Base-by-base conservation (phyloP, 495 filamentous ascomycete species). In the Podospora comata region DNA sequence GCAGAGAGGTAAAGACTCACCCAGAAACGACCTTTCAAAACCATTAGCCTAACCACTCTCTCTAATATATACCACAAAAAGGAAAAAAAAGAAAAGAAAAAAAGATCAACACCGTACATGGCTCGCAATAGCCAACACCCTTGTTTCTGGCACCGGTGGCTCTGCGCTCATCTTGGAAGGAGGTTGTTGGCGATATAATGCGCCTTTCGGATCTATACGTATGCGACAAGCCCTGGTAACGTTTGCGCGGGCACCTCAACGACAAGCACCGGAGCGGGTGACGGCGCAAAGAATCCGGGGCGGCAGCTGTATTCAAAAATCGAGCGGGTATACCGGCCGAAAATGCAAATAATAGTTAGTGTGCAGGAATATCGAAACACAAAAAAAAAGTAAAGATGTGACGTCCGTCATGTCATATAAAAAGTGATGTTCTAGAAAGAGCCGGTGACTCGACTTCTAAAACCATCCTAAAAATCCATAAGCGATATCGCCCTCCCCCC, bases 101-200 rank as follows among this genome's bases (percentile, higher is more conserved):
- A 26, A 56, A 44, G 11, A 27, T 4, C 54, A 23, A 23, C 23
- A 23, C 62, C 92, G 80, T 91, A 97, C 95, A 96, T 99, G 95
- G 80, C 95, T 98, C 76, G 95, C 95, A 70, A 98, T 87, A 56
- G 95, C 94, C 75, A 99, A 85, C 66, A 99, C 93, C 74, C 87
- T 83, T 34, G 93, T 96, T 76, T 95, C 92, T 13, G 93, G 92
- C 58, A 96, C 86, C 30, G 87, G 80, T n/a, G 78, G 76, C 71
- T 79, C 79, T 61, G 75, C 66, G 70, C 66, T 77, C 80, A 82
- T 84, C 6, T 39, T 63, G 73, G 3, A 3, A 11, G 9, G 39
- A 23, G 23, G 23, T 23, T 23, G 39, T 13, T 48, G 39, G 9
- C 15, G 39, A 48, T 48, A 48, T 48, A 48, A 48, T 48, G 39